These are phyloP conservation scores for Triticum monococcum DNA, from an alignment of 176 grass and related monocot species.

Conservation along the genomic window DNA sequence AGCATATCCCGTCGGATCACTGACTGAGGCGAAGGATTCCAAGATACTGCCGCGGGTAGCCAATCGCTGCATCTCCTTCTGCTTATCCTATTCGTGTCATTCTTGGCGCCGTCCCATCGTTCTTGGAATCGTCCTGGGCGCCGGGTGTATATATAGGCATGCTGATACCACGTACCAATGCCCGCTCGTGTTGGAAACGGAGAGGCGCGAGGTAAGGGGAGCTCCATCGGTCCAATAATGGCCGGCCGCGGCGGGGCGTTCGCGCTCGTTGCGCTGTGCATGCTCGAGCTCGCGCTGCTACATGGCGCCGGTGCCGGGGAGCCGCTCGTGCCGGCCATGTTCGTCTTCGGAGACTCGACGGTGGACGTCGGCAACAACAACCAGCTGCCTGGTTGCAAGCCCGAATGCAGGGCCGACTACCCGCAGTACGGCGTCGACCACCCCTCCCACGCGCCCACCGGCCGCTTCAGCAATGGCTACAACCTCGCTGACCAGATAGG, in stretches of 20 bases:
- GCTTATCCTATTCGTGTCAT: not conserved
- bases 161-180: not conserved
- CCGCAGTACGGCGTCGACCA: conserved; percentile 67
- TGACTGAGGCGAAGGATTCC: not conserved
- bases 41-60: not conserved
- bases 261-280: conserved; percentile 14
- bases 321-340: conserved; percentile 58
- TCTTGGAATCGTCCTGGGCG: too few relatives aligned
- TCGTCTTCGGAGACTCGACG: conserved; percentile 83
- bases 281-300: conserved; percentile 24
- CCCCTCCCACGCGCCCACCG: conserved; percentile 38
- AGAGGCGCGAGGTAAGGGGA: not conserved
- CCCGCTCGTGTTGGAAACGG: not conserved
- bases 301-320: not conserved
- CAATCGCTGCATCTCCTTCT: not conserved
- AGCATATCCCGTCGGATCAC: not conserved
- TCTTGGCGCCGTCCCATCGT: not conserved
- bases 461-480: conserved; percentile 88
- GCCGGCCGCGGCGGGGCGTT: not conserved
- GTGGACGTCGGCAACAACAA: conserved; percentile 96
- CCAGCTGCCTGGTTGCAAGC: conserved; percentile 14
- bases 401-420: conserved; percentile 48
- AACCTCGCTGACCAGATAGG: conserved; percentile 21
- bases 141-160: not conserved
- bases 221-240: not conserved